These are phyloP conservation scores for Larix sibirica DNA, from an alignment of 83 land plant species.

Conservation along the genomic window DNA sequence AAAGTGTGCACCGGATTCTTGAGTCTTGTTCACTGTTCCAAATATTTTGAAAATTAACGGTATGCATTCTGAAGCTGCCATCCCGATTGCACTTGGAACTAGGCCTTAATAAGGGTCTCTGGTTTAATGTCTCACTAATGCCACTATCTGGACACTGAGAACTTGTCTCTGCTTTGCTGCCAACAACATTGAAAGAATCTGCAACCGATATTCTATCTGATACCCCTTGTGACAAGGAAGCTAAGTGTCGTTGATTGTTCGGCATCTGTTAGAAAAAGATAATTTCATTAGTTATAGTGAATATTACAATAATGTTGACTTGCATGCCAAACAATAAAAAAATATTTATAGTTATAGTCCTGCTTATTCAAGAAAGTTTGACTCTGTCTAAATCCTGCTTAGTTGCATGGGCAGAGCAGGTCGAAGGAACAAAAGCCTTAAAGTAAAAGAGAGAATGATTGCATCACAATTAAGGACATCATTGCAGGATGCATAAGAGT, in stretches of 20 bases:
- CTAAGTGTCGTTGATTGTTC: not conserved
- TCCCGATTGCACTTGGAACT: not conserved
- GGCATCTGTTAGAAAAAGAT: not conserved
- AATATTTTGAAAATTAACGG: conserved; percentile 53
- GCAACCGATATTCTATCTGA: not conserved
- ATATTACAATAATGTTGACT: no score
- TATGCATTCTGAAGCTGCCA: conserved; percentile 43
- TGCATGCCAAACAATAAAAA: no score
- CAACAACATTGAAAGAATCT: not conserved
- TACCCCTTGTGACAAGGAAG: not conserved
- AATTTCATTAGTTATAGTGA: no score
- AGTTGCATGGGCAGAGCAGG: not conserved
- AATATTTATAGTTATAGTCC: not conserved
- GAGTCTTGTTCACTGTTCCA: conserved; percentile 68
- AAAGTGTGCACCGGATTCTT: no score
- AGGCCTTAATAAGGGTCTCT: not conserved
- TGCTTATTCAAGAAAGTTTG: not conserved
- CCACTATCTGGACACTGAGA: not conserved
- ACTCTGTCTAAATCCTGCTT: not conserved
- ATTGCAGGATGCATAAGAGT: not conserved
- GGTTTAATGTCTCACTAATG: not conserved
- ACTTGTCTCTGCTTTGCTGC: conserved; percentile 8
- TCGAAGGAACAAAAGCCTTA: not conserved
- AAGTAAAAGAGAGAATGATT: not conserved
- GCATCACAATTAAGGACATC: not conserved